These are phyloP conservation scores for Jackrogersella multiformis DNA, from an alignment of 495 filamentous ascomycete species.

Conservation along the genomic window DNA sequence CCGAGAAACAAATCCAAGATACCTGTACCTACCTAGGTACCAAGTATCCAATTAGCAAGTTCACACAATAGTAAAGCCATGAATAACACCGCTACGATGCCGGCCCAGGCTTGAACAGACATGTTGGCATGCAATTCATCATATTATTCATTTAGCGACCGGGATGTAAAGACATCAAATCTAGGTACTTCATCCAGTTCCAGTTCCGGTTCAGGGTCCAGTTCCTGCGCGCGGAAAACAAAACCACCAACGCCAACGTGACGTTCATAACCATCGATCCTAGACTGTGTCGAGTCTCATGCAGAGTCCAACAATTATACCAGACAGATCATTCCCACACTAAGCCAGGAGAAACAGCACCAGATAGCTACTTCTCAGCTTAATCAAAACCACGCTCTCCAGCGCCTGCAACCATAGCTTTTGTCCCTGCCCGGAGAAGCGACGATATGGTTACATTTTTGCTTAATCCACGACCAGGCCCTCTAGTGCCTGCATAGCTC, in stretches of 20 bases:
- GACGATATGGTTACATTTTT: not conserved
- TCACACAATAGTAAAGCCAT: not conserved
- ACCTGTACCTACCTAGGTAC: too few species aligned
- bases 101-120: not conserved
- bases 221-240: not conserved
- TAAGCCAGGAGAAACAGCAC: too few species aligned
- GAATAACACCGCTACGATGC: not conserved
- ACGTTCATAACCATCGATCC: conserved; percentile 10
- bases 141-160: conserved; percentile 22
- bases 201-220: not conserved
- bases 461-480: conserved; percentile 64
- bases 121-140: not conserved
- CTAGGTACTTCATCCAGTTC: not conserved
- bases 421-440: not conserved
- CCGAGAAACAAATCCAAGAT: too few species aligned
- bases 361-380: too few species aligned
- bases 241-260: conserved; percentile 21
- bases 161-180: not conserved
- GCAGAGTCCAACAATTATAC: conserved; percentile 4
- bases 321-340: not conserved
- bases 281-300: conserved; percentile 1
- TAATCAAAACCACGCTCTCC: too few species aligned
- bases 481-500: conserved; percentile 79
- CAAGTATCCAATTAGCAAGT: too few species aligned
- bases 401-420: not conserved